These are phyloP conservation scores for Ogataea ganodermae DNA, from an alignment of 805 yeast species.

Conservation along the genomic window DNA sequence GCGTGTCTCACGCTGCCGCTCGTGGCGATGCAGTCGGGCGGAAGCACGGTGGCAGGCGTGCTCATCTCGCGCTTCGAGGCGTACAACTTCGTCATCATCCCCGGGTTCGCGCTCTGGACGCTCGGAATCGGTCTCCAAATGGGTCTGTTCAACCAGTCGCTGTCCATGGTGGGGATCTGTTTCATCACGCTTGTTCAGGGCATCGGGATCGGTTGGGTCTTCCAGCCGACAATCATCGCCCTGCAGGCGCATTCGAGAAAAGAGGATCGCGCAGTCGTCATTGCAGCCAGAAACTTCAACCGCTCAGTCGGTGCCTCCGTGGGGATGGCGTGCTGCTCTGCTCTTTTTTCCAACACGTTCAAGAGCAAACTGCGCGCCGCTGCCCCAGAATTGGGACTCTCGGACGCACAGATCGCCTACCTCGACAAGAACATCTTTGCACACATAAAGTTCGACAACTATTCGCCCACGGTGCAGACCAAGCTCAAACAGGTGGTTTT, in stretches of 20 bases:
- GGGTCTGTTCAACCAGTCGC: conserved; percentile 32
- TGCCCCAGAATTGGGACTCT: conserved; percentile 12
- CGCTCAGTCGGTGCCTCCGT: conserved; percentile 65
- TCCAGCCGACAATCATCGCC: conserved; percentile 60
- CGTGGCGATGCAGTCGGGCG: conserved; percentile 44
- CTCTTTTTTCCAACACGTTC: conserved; percentile 33
- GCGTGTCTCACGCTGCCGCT: conserved; percentile 46
- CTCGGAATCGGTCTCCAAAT: conserved; percentile 43
- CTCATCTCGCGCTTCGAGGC: conserved; percentile 45
- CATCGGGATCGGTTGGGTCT: conserved; percentile 48
- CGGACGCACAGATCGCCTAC: conserved; percentile 14
- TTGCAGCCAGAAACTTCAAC: conserved; percentile 55
- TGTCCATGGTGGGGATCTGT: conserved; percentile 38
- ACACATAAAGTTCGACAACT: conserved; percentile 29
- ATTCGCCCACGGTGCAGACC: conserved; percentile 26
- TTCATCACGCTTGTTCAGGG: conserved; percentile 42
- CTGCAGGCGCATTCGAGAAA: conserved; percentile 52
- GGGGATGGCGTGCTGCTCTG: conserved; percentile 49
- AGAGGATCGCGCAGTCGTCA: conserved; percentile 59
- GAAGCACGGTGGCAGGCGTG: conserved; percentile 47
- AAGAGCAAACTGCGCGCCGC: conserved; percentile 14
- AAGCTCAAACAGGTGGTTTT: conserved; percentile 32
- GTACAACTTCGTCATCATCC: conserved; percentile 42
- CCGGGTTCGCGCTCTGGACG: conserved; percentile 46
- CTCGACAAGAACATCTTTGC: conserved; percentile 37